Evolutionary conservation across 2,329 filamentous ascomycete genomes (phyloP).

Genomic region (Ambrosiella xylebori): DNA sequence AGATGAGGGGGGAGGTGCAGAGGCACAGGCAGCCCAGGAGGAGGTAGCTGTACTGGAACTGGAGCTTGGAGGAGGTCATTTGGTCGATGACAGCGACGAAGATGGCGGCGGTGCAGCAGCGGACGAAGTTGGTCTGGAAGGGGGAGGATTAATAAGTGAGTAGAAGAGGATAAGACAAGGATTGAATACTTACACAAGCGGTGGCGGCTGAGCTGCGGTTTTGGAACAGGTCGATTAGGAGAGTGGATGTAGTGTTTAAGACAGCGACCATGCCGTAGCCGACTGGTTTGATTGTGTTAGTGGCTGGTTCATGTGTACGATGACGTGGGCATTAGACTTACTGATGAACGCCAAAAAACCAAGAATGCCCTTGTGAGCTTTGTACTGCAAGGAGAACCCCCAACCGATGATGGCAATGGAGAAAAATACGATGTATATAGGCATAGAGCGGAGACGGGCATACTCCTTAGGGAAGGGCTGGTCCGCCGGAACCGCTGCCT

Average conservation of each 20-base stretch:
- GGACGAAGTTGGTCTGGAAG: slow-evolving; percentile 17
- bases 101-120: slow-evolving; percentile 18
- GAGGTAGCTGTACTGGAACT: slow-evolving; percentile 16
- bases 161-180: not conserved
- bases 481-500: slow-evolving; percentile 7
- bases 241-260: slow-evolving; percentile 19
- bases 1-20: slow-evolving; percentile 15
- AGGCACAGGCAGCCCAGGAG: slow-evolving; percentile 15
- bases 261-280: slow-evolving; percentile 19
- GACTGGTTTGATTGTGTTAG: slow-evolving; percentile 12
- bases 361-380: slow-evolving; percentile 16
- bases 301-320: not conserved
- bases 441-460: slow-evolving; percentile 17
- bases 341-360: slow-evolving; percentile 16
- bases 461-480: slow-evolving; percentile 18
- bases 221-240: slow-evolving; percentile 20
- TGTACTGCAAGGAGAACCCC: slow-evolving; percentile 18
- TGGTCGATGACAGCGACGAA: slow-evolving; percentile 18
- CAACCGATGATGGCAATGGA: slow-evolving; percentile 17
- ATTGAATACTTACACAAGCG: slow-evolving; percentile 16
- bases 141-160: not conserved
- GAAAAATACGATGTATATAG: slow-evolving; percentile 16
- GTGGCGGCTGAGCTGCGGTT: slow-evolving; percentile 18
- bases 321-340: not conserved
- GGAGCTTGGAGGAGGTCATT: slow-evolving; percentile 15